Conservation (phyloP, 2,329 filamentous ascomycete species). For the Xylariaceae sp. region DNA sequence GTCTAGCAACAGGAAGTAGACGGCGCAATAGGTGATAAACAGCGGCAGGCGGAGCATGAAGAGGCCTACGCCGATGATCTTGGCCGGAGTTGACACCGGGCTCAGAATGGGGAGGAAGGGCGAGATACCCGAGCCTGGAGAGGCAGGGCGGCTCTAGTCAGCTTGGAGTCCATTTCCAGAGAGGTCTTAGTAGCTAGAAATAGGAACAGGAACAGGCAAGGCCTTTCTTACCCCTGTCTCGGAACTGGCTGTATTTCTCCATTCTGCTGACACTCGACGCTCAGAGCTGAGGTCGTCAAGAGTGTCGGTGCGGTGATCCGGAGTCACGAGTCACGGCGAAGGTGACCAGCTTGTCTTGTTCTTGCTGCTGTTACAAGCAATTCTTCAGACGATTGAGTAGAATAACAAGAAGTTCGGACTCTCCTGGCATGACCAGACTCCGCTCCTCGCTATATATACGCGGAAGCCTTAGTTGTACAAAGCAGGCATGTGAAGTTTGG, state of each 20-base stretch:
- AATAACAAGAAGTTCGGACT: background rate
- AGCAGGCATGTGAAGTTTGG: background rate
- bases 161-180: background rate
- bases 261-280: slow-evolving; percentile 43
- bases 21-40: slow-evolving; percentile 59
- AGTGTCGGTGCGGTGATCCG: no score
- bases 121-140: slow-evolving; percentile 82
- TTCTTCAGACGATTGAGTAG: background rate
- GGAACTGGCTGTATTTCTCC: slow-evolving; percentile 94
- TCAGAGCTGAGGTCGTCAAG: no score
- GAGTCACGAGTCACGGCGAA: no score
- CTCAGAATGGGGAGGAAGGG: slow-evolving; percentile 83
- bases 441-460: no score
- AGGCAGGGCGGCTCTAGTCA: background rate
- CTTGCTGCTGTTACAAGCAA: no score
- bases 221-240: slow-evolving; percentile 66
- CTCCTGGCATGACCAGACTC: no score
- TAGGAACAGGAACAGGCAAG: background rate
- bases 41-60: slow-evolving; percentile 78
- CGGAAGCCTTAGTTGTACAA: background rate
- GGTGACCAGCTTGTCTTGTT: no score
- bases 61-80: slow-evolving; percentile 62
- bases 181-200: background rate
- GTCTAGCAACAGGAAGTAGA: slow-evolving; percentile 78
- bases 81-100: slow-evolving; percentile 56